Evolutionary conservation across 2,329 filamentous ascomycete genomes (phyloP), one percentile per base, ranked within the genome.

Genomic region (Trichophaea hybrida): DNA sequence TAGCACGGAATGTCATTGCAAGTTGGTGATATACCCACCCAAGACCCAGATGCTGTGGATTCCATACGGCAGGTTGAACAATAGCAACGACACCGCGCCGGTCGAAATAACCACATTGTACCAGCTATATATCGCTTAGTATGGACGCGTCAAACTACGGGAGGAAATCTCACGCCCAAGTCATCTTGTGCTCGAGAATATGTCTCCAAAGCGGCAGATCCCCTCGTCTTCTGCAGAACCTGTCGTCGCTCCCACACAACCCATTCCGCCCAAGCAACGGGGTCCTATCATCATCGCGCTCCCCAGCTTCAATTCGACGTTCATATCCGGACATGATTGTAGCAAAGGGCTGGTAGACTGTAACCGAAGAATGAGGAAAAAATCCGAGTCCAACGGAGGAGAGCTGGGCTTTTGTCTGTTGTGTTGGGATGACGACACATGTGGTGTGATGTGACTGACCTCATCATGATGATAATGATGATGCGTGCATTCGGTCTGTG

Each of bases 161-260:
- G 15, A 44, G 37, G 3, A 5, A 6, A 40, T 24, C 63, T 58
- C 34, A 65, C 63, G 61, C 61, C 63, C 63, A 65, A n/a, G 63
- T 65, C 61, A 65, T 64, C 44, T 64, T 65, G 8, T 65, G 62
- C 50, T 65, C 61, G 4, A 65, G 58, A 24, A 65, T 57, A 57
- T 64, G 60, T 43, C 57, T 61, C 63, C 63, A 65, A 17, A 48
- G 8, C 12, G 55, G 55, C 15, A 49, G 15, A 35, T 50, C 43
- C 31, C 55, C 44, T 15, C 55, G 32, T 33, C 32, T 33, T 13
- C 55, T 15, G 10, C 37, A 5, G 35, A 43, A 55, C 17, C 17
- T 17, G 17, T n/a, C 43, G 12, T 50, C 55, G 12, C 8, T n/a
- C 5, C 24, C 24, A 24, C 3, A 24, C 24, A 24, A 24, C 24